phyloP scores from a whole-genome alignment of 2,329 filamentous ascomycete genomes.

The Trichophyton equinum region DNA sequence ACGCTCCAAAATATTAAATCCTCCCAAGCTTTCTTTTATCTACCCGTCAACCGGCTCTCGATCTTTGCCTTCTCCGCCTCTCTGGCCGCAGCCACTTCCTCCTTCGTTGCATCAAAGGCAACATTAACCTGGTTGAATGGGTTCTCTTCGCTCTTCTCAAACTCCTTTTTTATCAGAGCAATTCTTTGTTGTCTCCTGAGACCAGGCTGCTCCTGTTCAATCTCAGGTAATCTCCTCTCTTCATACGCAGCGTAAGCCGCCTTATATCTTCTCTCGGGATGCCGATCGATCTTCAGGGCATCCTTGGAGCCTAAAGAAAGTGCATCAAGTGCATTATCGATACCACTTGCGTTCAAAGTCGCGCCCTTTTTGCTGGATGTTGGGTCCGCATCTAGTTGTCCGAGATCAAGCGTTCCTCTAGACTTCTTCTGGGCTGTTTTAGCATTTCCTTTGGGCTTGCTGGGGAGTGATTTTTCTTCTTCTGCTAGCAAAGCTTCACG shows the following conservation, averaged over 20 bases:
- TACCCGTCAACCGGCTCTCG: slow-evolving; percentile 49
- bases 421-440: slow-evolving; percentile 42
- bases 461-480: slow-evolving; percentile 59
- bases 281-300: slow-evolving; percentile 64
- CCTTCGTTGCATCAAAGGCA: slow-evolving; percentile 62
- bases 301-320: slow-evolving; percentile 52
- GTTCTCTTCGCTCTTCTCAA: slow-evolving; percentile 88
- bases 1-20: neutral
- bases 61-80: slow-evolving; percentile 59
- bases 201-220: slow-evolving; percentile 70
- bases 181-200: slow-evolving; percentile 73
- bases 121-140: slow-evolving; percentile 80
- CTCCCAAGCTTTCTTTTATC: neutral
- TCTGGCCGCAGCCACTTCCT: slow-evolving; percentile 57
- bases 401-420: slow-evolving; percentile 56
- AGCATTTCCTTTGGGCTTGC: slow-evolving; percentile 46
- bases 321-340: slow-evolving; percentile 87
- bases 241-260: slow-evolving; percentile 75
- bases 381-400: slow-evolving; percentile 51
- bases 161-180: slow-evolving; percentile 77
- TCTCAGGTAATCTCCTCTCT: slow-evolving; percentile 67
- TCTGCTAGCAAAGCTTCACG: slow-evolving; percentile 69
- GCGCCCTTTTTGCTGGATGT: slow-evolving; percentile 33
- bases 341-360: slow-evolving; percentile 68
- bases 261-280: slow-evolving; percentile 78